Conservation (phyloP, 768 basidiomycete genomes). For the Tylopilus balloui region DNA sequence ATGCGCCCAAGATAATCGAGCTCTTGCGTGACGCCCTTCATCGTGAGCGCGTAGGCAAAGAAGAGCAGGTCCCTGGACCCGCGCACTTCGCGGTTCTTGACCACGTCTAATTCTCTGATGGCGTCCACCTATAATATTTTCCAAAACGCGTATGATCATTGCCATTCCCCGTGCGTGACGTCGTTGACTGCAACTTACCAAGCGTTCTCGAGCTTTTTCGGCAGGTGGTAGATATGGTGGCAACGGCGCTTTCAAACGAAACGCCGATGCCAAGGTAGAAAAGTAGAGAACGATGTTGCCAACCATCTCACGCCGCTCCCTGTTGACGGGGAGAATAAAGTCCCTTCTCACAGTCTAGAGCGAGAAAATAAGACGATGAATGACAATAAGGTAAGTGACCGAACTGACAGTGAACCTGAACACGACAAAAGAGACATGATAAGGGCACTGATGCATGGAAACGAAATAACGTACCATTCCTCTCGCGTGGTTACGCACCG, state of each 20-base stretch:
- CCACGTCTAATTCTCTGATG: slow-evolving; percentile 80
- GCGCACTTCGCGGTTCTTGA: slow-evolving; percentile 76
- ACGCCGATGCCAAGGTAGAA: slow-evolving; percentile 72
- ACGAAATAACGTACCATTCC: slow-evolving; percentile 63
- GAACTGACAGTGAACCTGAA: slow-evolving; percentile 66
- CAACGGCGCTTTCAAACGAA: slow-evolving; percentile 85
- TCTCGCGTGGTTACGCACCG: slow-evolving; percentile 94
- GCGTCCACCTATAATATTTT: slow-evolving; percentile 61
- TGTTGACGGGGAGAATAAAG: slow-evolving; percentile 88
- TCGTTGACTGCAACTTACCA: no score
- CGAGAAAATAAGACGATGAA: not conserved
- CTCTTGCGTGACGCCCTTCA: slow-evolving; percentile 91
- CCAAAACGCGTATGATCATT: no score
- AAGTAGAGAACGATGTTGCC: slow-evolving; percentile 93
- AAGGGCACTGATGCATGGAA: slow-evolving; percentile 1
- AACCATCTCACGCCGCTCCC: slow-evolving; percentile 87
- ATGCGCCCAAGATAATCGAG: slow-evolving; percentile 77
- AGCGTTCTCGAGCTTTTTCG: slow-evolving; percentile 71
- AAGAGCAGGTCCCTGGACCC: slow-evolving; percentile 85
- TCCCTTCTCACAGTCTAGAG: slow-evolving; percentile 72
- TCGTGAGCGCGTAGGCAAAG: slow-evolving; percentile 90
- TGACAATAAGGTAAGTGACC: not conserved
- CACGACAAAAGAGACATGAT: not conserved
- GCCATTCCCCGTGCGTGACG: no score
- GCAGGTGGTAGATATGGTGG: slow-evolving; percentile 95